phyloP scores from a whole-genome alignment of 352 stramenopile genomes.

The Globisporangium paddicum region DNA sequence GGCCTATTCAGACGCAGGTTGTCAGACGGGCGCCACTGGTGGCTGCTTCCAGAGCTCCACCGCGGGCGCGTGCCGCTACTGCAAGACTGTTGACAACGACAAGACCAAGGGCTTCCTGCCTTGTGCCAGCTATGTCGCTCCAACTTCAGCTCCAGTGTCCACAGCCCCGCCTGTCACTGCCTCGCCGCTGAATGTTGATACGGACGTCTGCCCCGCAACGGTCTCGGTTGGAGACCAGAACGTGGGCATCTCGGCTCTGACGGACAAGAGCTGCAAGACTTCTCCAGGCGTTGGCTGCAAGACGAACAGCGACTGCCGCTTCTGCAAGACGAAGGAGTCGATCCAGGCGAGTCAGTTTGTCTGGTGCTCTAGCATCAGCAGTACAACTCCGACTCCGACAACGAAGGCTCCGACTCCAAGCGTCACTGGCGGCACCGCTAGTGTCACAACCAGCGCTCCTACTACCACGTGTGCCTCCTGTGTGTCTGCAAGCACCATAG shows the following conservation, averaged over 20 bases:
- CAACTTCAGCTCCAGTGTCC: background rate
- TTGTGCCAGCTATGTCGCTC: background rate
- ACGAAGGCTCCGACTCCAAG: background rate
- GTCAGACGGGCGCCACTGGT: no score
- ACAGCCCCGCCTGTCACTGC: background rate
- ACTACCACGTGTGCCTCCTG: background rate
- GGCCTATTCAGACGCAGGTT: no score
- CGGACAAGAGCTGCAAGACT: background rate
- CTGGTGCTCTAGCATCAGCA: slow-evolving; percentile 3
- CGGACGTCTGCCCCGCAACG: background rate
- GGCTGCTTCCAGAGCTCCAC: no score
- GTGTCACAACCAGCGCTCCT: no score
- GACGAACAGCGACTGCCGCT: slow-evolving; percentile 5
- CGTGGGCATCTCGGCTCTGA: background rate
- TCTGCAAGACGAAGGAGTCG: slow-evolving; percentile 15
- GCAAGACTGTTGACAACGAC: no score
- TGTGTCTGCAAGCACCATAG: no score
- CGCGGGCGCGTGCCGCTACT: no score
- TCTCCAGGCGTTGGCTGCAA: background rate
- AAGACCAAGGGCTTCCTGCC: no score
- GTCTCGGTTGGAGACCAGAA: background rate
- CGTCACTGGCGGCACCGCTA: background rate
- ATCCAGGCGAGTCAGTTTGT: slow-evolving; percentile 5
- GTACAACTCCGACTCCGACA: background rate
- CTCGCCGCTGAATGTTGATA: no score